These are phyloP conservation scores for Limonium bicolor DNA, from an alignment of 148 eudicot species.

Conservation along the genomic window DNA sequence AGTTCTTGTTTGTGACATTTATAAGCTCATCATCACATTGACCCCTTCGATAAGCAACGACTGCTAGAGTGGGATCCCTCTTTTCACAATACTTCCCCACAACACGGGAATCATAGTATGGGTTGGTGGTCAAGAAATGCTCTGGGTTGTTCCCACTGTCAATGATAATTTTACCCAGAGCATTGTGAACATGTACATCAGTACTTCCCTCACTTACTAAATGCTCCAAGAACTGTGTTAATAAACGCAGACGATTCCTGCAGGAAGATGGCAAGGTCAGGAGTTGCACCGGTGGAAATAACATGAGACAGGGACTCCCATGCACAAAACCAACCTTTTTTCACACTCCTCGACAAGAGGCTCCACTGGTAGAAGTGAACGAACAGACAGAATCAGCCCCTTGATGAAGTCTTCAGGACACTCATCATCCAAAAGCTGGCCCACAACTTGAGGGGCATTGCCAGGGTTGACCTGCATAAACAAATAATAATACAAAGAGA, in stretches of 20 bases:
- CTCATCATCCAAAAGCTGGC: conserved; percentile 92
- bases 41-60: conserved; percentile 91
- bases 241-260: conserved; percentile 93
- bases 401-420: conserved; percentile 97
- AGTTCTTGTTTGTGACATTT: conserved; percentile 82
- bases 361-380: conserved; percentile 95
- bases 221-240: conserved; percentile 92
- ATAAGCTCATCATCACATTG: conserved; percentile 96
- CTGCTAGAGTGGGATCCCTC: conserved; percentile 98
- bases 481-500: background rate
- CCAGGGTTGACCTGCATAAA: conserved; percentile 71
- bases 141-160: conserved; percentile 97
- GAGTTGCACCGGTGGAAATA: background rate
- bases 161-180: conserved; percentile 88
- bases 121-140: conserved; percentile 93
- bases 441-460: conserved; percentile 94
- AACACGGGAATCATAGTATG: conserved; percentile 93
- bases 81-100: conserved; percentile 98
- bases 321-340: conserved; percentile 38
- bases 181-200: conserved; percentile 97
- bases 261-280: conserved; percentile 4
- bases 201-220: conserved; percentile 97
- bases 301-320: background rate
- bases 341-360: conserved; percentile 94
- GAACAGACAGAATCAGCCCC: conserved; percentile 87